Base-by-base conservation (phyloP, 2,329 filamentous ascomycete genomes). In the Ciborinia camelliae region DNA sequence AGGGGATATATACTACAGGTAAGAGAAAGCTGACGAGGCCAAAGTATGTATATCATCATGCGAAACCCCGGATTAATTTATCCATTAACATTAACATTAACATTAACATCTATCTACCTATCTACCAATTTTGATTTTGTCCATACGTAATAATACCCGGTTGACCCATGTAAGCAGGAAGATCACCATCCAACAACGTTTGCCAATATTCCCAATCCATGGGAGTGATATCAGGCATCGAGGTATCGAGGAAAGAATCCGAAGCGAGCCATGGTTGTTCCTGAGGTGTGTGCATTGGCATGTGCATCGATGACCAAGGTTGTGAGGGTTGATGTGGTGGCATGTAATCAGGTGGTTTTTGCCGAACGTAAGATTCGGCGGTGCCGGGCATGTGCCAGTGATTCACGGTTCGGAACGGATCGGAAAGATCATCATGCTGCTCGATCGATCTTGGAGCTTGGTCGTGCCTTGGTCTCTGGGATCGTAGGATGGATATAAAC, bases 141-240 rank as follows among this genome's bases (percentile, higher is more conserved):
- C 37, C 32, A 39, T 43, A 30, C 4, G 8, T n/a, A 4, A 26
- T 30, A n/a, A n/a, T 35, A 6, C 52, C 53, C 3, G 23, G 20
- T 8, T 51, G 43, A 7, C n/a, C 32, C 14, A 53, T 64, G 37
- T 66, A 70, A 47, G 68, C 65, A 0, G 71, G 69, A 28, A 71
- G 60, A 59, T 73, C 72, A 5, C 71, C 72, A 66, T 74, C 70
- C 66, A 74, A 69, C 43, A 75, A 63, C 3, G 69, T 69, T 45
- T 73, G 70, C 72, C 72, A 75, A 53, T 75, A 74, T 37, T 71
- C 70, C 73, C 73, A 75, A 39, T 75, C 72, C 30, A 71, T 63
- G 0, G 69, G 68, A 3, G 66, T 70, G 3, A 71, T 69, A 41
- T 72, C 72, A 8, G 70, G 65, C 63, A 70, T 69, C 15, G 60